A percentile compares a stretch with the other conserved stretches of the same genome.
phyloP scores from a whole-genome alignment of 768 basidiomycete species.

The Termitomyces sp. region DNA sequence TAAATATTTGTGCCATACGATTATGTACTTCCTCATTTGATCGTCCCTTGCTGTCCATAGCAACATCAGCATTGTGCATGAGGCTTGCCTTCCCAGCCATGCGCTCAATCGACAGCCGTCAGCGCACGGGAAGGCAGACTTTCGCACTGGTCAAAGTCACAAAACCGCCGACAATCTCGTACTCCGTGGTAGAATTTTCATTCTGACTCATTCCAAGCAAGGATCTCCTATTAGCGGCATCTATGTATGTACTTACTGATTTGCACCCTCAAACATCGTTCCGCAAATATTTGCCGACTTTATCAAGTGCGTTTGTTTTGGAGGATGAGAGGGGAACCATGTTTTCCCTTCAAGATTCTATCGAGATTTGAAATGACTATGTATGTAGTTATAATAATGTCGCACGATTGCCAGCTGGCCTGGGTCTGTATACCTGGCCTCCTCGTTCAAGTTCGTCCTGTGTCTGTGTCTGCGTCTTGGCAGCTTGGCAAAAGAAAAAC shows the following conservation, averaged over 20 bases:
- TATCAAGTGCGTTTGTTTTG: not conserved
- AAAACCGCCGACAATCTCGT: too few relatives aligned
- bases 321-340: not conserved
- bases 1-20: not conserved
- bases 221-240: not conserved
- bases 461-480: not conserved
- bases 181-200: not conserved
- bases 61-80: not conserved
- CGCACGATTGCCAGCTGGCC: not conserved
- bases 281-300: not conserved
- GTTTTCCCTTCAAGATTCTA: not conserved
- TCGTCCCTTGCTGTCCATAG: constrained; percentile 9
- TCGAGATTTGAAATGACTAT: not conserved
- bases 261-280: not conserved
- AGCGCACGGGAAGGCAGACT: too few relatives aligned
- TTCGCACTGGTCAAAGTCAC: too few relatives aligned
- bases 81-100: too few relatives aligned
- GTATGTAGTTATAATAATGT: not conserved
- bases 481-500: not conserved
- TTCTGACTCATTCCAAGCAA: not conserved
- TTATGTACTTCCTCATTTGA: constrained; percentile 2
- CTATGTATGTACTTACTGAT: not conserved
- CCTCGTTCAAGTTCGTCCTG: not conserved
- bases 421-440: not conserved
- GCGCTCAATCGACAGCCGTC: too few relatives aligned